Evolutionary conservation across 257 asterid genomes (phyloP), one percentile per base, ranked within the genome.

Genomic region (Nicotiana tomentosiformis): DNA sequence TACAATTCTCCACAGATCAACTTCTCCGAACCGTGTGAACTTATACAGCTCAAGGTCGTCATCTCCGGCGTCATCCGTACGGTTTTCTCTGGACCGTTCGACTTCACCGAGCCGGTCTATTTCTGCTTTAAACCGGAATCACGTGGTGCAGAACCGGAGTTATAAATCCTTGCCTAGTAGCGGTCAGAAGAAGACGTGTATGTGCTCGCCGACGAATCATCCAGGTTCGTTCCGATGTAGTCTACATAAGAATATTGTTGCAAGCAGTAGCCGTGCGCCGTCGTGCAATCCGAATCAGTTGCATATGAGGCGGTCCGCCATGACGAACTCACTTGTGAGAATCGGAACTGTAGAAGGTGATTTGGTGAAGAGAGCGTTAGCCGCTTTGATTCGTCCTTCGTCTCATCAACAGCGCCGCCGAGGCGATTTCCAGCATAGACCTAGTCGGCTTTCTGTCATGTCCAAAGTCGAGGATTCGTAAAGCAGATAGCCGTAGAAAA

Each of bases 181-280:
- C 78, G 66, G 37, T 62, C 87, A 43, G 88, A 92, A 82, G 89
- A 72, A 86, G 84, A 74, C 91, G 49, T 92, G 96, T 55, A 84
- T 86, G 94, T 92, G 96, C 82, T 89, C 96, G 9, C 96, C 94
- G 10, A 90, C 94, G 0, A 92, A 82, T 64, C 96, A 92, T 85
- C 94, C 96, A 7, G 96, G 96, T 12, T 92, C 96, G 74, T 92
- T 92, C 86, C 83, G 96, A 51, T 92, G 96, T 87, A 86, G 94
- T 77, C 82, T 89, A 39, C 96, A 92, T 79, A 92, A 89, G 84
- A 80, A 29, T n/a, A 53, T 4, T 11, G 56, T 61, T 30, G 14
- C 82, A 53, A 65, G 66, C 12, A 77, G 32, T 1, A 1, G 84
- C 23, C 85, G 84, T 39, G 61, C 84, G 84, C 77, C 89, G 83